These are phyloP conservation scores for Knoxia roxburghii DNA, from an alignment of 257 asterid species.

Conservation along the genomic window DNA sequence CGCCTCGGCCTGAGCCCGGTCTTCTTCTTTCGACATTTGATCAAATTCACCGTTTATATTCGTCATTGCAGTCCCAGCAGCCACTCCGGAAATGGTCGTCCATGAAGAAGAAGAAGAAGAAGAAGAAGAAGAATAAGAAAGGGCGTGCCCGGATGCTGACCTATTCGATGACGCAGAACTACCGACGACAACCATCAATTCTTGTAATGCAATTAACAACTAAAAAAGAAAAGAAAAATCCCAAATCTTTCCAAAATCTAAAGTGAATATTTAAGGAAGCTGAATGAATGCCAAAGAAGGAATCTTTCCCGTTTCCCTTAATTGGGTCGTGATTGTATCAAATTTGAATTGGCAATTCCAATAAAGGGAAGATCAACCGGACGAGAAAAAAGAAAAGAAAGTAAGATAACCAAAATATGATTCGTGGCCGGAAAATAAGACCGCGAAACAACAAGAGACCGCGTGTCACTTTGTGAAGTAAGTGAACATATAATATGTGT, in stretches of 20 bases:
- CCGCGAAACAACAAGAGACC: constrained; percentile 31
- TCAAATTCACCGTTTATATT: constrained; percentile 40
- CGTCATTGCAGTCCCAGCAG: constrained; percentile 30
- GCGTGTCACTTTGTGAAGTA: constrained; percentile 2
- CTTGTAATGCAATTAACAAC: neutral
- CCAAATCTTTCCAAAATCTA: neutral
- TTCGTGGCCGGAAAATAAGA: constrained; percentile 41
- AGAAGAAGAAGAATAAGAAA: constrained; percentile 28
- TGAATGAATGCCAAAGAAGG: neutral
- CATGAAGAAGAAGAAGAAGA: constrained; percentile 37
- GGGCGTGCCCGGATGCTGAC: constrained; percentile 33
- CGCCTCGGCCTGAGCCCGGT: constrained; percentile 7
- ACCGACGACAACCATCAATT: constrained; percentile 20
- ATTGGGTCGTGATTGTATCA: neutral
- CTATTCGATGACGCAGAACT: constrained; percentile 26
- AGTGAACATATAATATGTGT: too few species aligned
- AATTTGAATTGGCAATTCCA: neutral
- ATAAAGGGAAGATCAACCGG: neutral
- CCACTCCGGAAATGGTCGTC: constrained; percentile 17
- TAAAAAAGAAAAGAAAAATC: neutral
- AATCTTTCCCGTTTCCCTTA: neutral
- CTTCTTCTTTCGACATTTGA: constrained; percentile 16
- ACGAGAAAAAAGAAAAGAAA: neutral
- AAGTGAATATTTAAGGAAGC: neutral
- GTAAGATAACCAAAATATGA: neutral